Evolutionary conservation across 768 basidiomycete genomes (phyloP), one percentile per base, ranked within the genome.

Genomic region (Boletus subparvulus): DNA sequence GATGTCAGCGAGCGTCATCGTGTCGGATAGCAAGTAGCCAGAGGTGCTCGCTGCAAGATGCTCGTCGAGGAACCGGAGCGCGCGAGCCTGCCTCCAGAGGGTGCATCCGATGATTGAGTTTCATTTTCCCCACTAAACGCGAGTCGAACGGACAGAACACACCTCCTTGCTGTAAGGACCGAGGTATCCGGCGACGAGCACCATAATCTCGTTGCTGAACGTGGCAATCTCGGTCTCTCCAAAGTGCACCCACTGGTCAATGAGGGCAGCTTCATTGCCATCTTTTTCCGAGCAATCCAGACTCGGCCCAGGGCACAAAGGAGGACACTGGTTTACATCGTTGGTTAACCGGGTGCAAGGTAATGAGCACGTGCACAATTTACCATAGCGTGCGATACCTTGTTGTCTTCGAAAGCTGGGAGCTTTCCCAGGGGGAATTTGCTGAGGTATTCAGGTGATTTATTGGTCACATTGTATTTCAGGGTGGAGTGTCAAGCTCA

Each of bases 161-260:
- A 65, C 66, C 50, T 64, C 50, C 43, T 69, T 69, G 51, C 37
- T 67, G 39, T 69, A 65, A 2, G 61, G 58, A 21, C 68, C 68
- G 17, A 66, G 57, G 37, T 50, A 43, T 50, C 61, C 64, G 14
- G 21, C 13, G 32, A 66, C 55, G 40, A 61, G 45, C n/a, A 52
- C 70, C 19, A 37, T 50, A 32, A 55, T 54, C 47, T 63, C 58
- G 28, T 69, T 59, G 50, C 59, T 72, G 56, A 58, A 55, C 50
- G 2, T 8, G 41, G 58, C n/a, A 32, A 72, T 68, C 45, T 70
- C 69, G 12, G 51, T 54, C 45, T 71, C 69, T 10, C 57, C 64
- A 45, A 70, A 70, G 32, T 70, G 69, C 17, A 70, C 55, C 69
- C 69, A 70, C 37, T 70, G 70, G 45, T 70, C 70, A 1, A 72